Evolutionary conservation across 805 yeast genomes (phyloP).

Genomic region (Cyberlindnera maritima): DNA sequence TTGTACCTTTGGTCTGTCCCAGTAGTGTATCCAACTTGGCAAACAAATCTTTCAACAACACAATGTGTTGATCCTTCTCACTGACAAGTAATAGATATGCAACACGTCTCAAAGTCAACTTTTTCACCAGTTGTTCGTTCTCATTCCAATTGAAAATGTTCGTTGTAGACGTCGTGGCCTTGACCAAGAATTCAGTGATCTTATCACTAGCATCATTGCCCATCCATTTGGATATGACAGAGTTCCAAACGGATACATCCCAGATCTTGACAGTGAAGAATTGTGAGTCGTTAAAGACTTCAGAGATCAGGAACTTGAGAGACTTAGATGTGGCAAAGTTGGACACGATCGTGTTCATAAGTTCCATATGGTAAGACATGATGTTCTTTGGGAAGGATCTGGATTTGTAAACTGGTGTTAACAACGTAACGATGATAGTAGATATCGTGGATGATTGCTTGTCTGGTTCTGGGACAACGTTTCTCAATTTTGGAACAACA

Average conservation of each 20-base stretch:
- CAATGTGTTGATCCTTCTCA: slow-evolving; percentile 53
- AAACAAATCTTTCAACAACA: slow-evolving; percentile 47
- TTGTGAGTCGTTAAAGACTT: slow-evolving; percentile 56
- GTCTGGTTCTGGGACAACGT: slow-evolving; percentile 52
- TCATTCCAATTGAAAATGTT: slow-evolving; percentile 64
- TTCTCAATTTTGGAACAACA: slow-evolving; percentile 29
- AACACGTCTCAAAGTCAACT: slow-evolving; percentile 56
- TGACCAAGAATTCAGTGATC: slow-evolving; percentile 46
- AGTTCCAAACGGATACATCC: slow-evolving; percentile 46
- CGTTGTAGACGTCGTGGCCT: slow-evolving; percentile 43
- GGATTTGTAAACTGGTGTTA: slow-evolving; percentile 51
- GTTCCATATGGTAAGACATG: slow-evolving; percentile 39
- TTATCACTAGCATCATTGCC: slow-evolving; percentile 54
- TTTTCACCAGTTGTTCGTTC: slow-evolving; percentile 58
- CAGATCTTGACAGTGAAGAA: slow-evolving; percentile 44
- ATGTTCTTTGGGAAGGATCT: slow-evolving; percentile 39
- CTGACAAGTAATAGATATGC: slow-evolving; percentile 61
- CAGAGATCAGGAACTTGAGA: slow-evolving; percentile 67
- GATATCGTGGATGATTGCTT: slow-evolving; percentile 49
- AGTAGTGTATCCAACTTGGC: slow-evolving; percentile 42
- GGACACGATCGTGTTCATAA: slow-evolving; percentile 37
- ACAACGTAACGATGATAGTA: slow-evolving; percentile 49
- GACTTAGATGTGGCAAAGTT: slow-evolving; percentile 37
- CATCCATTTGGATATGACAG: slow-evolving; percentile 62
- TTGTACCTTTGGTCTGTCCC: slow-evolving; percentile 32